Evolutionary conservation across 805 yeast genomes (phyloP), one percentile per base, ranked within the genome.

Genomic region (Priceomyces carsonii): DNA sequence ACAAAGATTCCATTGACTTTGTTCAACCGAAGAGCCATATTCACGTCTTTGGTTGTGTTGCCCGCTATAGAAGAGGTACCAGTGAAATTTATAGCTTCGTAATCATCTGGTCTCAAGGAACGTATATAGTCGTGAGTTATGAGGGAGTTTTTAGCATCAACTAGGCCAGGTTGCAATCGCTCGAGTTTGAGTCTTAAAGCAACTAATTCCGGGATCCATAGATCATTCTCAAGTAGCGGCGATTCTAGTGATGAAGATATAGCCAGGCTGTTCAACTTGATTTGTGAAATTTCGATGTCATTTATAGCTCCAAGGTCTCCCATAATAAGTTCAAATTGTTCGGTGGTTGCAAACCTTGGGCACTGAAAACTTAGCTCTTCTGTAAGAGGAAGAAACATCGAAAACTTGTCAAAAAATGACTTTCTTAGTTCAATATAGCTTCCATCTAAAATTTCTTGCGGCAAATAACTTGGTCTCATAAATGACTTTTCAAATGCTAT

Each of bases 141-240:
- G 6, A 45, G 31, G 1, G 46, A 40, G 30, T 76, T 76, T 15
- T 39, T 39, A 0, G 56, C 32, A 42, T 79, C 82, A 10, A 76
- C 40, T 1, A 51, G 37, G 0, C 73, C 74, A 1, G 58, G 47
- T 6, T 37, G 39, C 14, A 79, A 40, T 15, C 60, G 56, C 52
- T 82, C 88, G 22, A 80, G 37, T 4, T 55, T 50, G 10, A 79
- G 26, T 27, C 79, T 57, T 4, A 74, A 43, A 2, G 80, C 71
- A 7, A 57, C 52, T 2, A 77, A 42, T 9, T 54, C 50, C 1
- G 66, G 67, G 23, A 75, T 43, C 64, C 68, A 71, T 21, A 66
- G 36, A 50, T 69, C 70, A 32, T 55, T 44, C 8, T 34, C 37
- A 14, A 43, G 31, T 18, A 47, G 26, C 14, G 34, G 8, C 49